Evolutionary conservation across 192 early-diverging fungal genomes (phyloP), one percentile per base, ranked within the genome.

Genomic region (Coemansia sp.): DNA sequence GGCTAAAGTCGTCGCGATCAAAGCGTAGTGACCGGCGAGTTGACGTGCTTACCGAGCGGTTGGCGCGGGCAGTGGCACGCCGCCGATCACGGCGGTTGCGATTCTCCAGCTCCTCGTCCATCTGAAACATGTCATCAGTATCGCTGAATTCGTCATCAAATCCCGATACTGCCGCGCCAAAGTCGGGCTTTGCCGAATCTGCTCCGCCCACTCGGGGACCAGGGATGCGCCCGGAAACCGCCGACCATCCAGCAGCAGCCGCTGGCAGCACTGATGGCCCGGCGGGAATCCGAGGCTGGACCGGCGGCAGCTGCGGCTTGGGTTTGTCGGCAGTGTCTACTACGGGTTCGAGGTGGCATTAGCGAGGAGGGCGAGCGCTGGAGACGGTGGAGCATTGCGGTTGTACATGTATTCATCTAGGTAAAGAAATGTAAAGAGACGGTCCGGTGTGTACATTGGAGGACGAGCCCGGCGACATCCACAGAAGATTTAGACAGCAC

Each of bases 91-190:
- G 55, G 19, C 69, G 64, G 29, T 25, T 46, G 14, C 58, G 43
- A 43, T 81, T 84, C 35, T 85, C 81, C 51, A 86, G 82, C 36
- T 88, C 88, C 53, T 91, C 90, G 42, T 92, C 90, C 65, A 87
- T 84, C 47, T 87, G 81, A 71, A 92, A 88, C 62, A 88, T 56
- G 51, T 85, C 81, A 31, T 90, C 45, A 6, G 5, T 15, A 28
- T 47, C 45, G 28, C 45, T 47, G 19, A 47, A 47, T n/a, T 29
- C 89, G n/a, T 90, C 87, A 22, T 79, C 79, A 21, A 70, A 81
- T 12, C 50, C 70, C 10, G 53, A 5, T 23, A 23, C 29, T 21
- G 30, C 34, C n/a, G 42, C 20, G 4, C 5, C 29, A 14, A 10
- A 12, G 42, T n/a, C 30, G 3, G 2, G 29, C 41, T 40, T 45